Conservation (phyloP, 371 early-diverging fungal species). For the Apophysomyces elegans region DNA sequence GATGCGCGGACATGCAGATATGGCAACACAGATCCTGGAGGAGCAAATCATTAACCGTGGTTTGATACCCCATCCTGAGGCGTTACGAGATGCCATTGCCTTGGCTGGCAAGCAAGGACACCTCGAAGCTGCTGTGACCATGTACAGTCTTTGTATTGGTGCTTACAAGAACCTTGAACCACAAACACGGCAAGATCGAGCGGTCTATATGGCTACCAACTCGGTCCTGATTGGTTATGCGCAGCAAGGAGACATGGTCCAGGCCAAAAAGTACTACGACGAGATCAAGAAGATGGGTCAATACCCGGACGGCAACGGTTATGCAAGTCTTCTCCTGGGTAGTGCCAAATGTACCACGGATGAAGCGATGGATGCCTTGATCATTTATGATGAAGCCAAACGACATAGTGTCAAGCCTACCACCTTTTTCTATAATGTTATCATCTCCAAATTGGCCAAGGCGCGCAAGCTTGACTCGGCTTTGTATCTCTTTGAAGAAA, state of each 20-base stretch:
- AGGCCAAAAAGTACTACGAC: slow-evolving; percentile 61
- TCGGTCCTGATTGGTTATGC: slow-evolving; percentile 65
- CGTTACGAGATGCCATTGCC: slow-evolving; percentile 50
- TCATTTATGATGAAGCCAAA: slow-evolving; percentile 66
- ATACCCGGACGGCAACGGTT: slow-evolving; percentile 51
- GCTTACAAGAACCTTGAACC: slow-evolving; percentile 25
- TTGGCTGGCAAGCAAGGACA: slow-evolving; percentile 52
- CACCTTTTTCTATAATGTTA: slow-evolving; percentile 68
- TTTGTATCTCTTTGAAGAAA: slow-evolving; percentile 63
- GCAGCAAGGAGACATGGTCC: slow-evolving; percentile 54
- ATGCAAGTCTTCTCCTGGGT: slow-evolving; percentile 46
- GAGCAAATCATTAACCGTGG: slow-evolving; percentile 24
- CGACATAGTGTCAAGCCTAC: slow-evolving; percentile 60
- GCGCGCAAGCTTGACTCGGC: slow-evolving; percentile 66
- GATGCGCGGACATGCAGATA: slow-evolving; percentile 24
- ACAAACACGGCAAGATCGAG: slow-evolving; percentile 26
- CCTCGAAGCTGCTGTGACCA: slow-evolving; percentile 31
- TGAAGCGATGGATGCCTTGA: slow-evolving; percentile 54
- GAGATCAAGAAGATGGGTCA: slow-evolving; percentile 51
- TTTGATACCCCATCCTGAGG: slow-evolving; percentile 37
- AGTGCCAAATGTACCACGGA: slow-evolving; percentile 52
- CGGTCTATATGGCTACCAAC: slow-evolving; percentile 49
- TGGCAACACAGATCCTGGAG: slow-evolving; percentile 29
- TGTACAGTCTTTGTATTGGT: slow-evolving; percentile 35
- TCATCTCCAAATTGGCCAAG: slow-evolving; percentile 66